phyloP scores from a whole-genome alignment of 2,329 filamentous ascomycete genomes.

The Lasiodiplodia gonubiensis region DNA sequence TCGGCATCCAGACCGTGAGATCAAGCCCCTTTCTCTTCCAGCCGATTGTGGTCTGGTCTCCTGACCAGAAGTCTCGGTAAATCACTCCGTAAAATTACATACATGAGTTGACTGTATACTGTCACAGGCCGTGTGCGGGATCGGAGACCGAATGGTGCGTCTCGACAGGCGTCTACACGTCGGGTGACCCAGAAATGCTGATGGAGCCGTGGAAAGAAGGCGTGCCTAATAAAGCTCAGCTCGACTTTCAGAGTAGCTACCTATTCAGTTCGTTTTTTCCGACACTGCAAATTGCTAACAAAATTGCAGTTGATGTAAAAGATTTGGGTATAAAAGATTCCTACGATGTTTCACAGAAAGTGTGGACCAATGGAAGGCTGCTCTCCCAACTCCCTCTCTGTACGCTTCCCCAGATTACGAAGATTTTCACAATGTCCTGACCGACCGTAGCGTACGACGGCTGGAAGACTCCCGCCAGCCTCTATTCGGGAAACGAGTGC shows the following conservation, averaged over 20 bases:
- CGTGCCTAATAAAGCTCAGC: background rate
- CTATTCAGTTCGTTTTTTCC: background rate
- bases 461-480: background rate
- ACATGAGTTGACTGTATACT: background rate
- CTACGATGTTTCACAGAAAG: background rate
- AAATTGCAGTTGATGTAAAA: background rate
- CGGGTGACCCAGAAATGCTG: no score
- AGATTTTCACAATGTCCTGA: background rate
- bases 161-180: conserved; percentile 11
- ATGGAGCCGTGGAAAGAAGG: no score
- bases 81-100: background rate
- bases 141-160: conserved; percentile 23
- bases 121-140: background rate
- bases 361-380: conserved; percentile 13
- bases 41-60: conserved; percentile 26
- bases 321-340: no score
- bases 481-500: conserved; percentile 34
- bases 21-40: no score
- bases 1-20: no score
- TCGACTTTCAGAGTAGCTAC: conserved; percentile 7
- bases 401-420: background rate
- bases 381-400: conserved; percentile 20
- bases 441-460: background rate
- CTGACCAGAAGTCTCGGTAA: conserved; percentile 7
- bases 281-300: background rate